These are phyloP conservation scores for Endocalyx cinctus DNA, from an alignment of 2,329 filamentous ascomycete genomes.

Conservation along the genomic window DNA sequence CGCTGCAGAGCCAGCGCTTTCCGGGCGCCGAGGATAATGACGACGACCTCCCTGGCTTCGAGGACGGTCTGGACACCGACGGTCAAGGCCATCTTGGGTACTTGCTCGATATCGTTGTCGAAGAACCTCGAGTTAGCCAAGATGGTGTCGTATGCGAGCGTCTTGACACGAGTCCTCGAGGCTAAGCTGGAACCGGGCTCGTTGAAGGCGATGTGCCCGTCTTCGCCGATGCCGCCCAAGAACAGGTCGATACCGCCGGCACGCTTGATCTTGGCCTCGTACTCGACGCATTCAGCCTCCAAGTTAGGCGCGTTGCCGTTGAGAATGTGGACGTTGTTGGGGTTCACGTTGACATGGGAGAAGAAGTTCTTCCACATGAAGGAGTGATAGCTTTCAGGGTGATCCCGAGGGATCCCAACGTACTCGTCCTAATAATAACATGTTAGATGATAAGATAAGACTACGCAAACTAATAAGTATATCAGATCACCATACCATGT, in stretches of 20 bases:
- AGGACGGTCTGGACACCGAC: slow-evolving; percentile 81
- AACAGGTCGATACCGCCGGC: slow-evolving; percentile 81
- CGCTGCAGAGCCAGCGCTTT: slow-evolving; percentile 76
- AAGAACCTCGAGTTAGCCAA: slow-evolving; percentile 84
- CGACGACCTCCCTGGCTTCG: slow-evolving; percentile 75
- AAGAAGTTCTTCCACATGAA: slow-evolving; percentile 96
- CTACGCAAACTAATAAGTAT: not conserved
- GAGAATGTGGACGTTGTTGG: slow-evolving; percentile 78
- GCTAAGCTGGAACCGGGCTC: slow-evolving; percentile 77
- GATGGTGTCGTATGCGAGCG: slow-evolving; percentile 81
- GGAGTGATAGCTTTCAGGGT: slow-evolving; percentile 81
- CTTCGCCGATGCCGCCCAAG: slow-evolving; percentile 77
- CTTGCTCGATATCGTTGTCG: slow-evolving; percentile 64
- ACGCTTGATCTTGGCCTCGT: slow-evolving; percentile 71
- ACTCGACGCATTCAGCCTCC: slow-evolving; percentile 70
- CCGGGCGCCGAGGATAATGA: slow-evolving; percentile 77
- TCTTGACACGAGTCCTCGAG: slow-evolving; percentile 80
- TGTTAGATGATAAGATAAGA: not conserved
- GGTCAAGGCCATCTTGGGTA: slow-evolving; percentile 78
- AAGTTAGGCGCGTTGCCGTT: slow-evolving; percentile 75
- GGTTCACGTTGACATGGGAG: slow-evolving; percentile 75
- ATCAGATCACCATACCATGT: slow-evolving; percentile 59
- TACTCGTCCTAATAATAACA: slow-evolving; percentile 68
- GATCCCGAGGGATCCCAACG: slow-evolving; percentile 75
- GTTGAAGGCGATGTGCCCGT: slow-evolving; percentile 89